Evolutionary conservation across 192 early-diverging fungal genomes (phyloP), one percentile per base, ranked within the genome.

Genomic region (Ambispora gerdemannii): DNA sequence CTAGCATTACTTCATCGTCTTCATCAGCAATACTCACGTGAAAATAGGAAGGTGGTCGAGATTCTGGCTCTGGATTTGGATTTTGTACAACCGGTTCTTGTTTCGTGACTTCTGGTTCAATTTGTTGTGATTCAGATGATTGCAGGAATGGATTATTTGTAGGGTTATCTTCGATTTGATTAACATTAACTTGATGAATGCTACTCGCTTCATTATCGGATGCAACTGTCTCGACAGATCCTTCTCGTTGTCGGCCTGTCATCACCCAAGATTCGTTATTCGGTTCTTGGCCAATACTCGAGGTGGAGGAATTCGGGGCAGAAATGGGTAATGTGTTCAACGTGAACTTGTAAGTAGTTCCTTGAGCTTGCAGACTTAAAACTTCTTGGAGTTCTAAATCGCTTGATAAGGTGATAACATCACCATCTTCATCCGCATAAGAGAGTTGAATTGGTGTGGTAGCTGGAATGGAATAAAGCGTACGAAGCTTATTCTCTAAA

Each of bases 321-420:
- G 8, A 7, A n/a, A 33, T 27, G 17, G 19, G 22, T 51, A 47
- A 13, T 32, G n/a, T 8, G 50, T 0, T 22, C 11, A 36, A 47
- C 17, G 32, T 22, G 22, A 69, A 69, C 35, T 56, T 69, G 11
- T 38, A 22, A 8, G 55, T 58, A 50, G 64, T 60, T 61, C 30
- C 19, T 25, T 20, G 24, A 4, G 8, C 17, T 20, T 67, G 52
- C 3, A 58, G 22, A n/a, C 52, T 49, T 32, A 71, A 50, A 27
- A 62, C 2, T 43, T 74, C 73, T 30, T 31, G 59, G 8, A 74
- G 43, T 36, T 74, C 73, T 4, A 61, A 62, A 32, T 62, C 50
- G 25, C 36, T 74, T 10, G 66, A 50, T 17, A 70, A 19, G 8
- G 68, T 59, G 30, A 70, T 55, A 10, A 35, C 55, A 33, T 70